Percentiles rank a stretch among this genome's conserved stretches.
phyloP scores from a whole-genome alignment of 306 rosid species.

The Sicyos baderoa region DNA sequence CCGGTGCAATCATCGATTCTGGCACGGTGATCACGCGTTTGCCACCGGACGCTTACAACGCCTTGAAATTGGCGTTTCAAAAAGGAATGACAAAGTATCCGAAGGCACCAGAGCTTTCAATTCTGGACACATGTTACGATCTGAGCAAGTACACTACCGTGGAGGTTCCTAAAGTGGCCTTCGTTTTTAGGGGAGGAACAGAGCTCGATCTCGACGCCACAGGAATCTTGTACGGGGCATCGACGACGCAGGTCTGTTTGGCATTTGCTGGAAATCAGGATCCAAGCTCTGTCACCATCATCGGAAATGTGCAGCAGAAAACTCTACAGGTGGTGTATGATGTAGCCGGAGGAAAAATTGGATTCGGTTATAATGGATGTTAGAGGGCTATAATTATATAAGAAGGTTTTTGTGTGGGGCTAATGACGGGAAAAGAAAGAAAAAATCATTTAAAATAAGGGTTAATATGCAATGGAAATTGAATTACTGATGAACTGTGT shows the following conservation, averaged over 20 bases:
- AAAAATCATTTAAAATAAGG: neutral
- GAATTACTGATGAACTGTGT: neutral
- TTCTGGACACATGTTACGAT: slow-evolving; percentile 66
- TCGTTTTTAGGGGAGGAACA: slow-evolving; percentile 30
- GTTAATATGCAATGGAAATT: neutral
- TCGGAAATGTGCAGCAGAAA: slow-evolving; percentile 70
- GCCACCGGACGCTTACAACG: slow-evolving; percentile 45
- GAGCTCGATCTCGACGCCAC: slow-evolving; percentile 23
- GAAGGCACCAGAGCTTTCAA: slow-evolving; percentile 13
- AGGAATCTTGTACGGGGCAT: slow-evolving; percentile 27
- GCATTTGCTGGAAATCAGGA: slow-evolving; percentile 48
- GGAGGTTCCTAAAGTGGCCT: slow-evolving; percentile 32
- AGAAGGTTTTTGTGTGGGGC: neutral
- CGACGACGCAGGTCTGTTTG: slow-evolving; percentile 39
- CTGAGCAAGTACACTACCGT: slow-evolving; percentile 16
- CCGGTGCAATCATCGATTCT: slow-evolving; percentile 60
- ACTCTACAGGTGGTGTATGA: slow-evolving; percentile 56
- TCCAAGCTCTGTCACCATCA: slow-evolving; percentile 32
- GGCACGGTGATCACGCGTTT: slow-evolving; percentile 63
- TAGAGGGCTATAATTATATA: neutral
- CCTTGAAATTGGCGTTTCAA: slow-evolving; percentile 30
- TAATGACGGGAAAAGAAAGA: neutral
- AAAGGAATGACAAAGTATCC: slow-evolving; percentile 41
- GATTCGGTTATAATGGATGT: slow-evolving; percentile 48
- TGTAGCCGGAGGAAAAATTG: slow-evolving; percentile 42